These are phyloP conservation scores for Erysimum cheiri DNA, from an alignment of 441 rosid species.

Conservation along the genomic window DNA sequence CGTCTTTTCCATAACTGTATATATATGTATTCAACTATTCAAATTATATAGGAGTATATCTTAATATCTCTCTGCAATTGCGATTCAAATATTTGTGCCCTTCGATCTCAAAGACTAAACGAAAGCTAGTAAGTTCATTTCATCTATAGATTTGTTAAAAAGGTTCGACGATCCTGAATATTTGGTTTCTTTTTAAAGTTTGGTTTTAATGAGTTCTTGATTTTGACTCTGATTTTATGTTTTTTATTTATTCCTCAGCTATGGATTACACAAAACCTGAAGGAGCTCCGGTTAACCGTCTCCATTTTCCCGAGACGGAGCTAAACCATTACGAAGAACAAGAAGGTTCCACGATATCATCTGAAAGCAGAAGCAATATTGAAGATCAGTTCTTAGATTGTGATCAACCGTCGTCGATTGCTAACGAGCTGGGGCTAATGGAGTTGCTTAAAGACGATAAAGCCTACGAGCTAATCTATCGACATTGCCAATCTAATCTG, in stretches of 20 bases:
- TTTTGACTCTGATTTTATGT: neutral
- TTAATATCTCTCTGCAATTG: neutral
- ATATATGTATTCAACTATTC: neutral
- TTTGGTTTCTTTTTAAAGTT: neutral
- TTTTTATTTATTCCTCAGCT: neutral
- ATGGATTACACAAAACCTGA: constrained; percentile 20
- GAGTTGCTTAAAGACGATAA: constrained; percentile 18
- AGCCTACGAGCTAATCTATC: constrained; percentile 28
- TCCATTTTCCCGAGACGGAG: neutral
- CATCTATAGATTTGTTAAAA: neutral
- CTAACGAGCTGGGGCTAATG: constrained; percentile 32
- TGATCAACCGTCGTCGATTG: constrained; percentile 27
- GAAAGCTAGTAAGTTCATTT: neutral
- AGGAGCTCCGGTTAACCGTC: neutral
- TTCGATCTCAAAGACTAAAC: neutral
- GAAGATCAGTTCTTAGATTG: neutral
- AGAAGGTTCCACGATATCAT: constrained; percentile 17
- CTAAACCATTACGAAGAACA: constrained; percentile 26
- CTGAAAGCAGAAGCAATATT: constrained; percentile 14
- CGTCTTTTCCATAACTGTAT: neutral
- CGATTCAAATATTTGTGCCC: neutral
- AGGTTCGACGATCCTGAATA: neutral
- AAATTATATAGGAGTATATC: neutral
- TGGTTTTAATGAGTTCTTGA: neutral
- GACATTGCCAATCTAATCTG: constrained; percentile 24